Base-by-base conservation (phyloP, 164 flowering plant species). In the Echeveria elegans region DNA sequence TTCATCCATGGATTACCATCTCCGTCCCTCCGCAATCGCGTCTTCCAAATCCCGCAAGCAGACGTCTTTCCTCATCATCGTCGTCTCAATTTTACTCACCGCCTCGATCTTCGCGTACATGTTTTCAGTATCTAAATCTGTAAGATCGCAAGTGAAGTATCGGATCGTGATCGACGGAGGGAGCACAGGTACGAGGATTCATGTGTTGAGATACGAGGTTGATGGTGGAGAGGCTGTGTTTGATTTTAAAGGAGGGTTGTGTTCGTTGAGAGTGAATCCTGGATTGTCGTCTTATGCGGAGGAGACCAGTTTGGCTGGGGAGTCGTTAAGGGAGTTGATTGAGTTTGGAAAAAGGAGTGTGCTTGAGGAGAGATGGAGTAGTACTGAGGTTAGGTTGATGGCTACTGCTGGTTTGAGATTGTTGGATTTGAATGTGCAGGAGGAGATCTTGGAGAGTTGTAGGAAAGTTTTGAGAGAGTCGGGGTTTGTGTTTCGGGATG, bases 381-480 rank as follows among this genome's bases (percentile, higher is more conserved):
- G 75, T 52, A 91, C 94, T 7, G 94, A 94, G 72, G 71, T 94
- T 69, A 79, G 89, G 76, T 74, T 94, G 16, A 89, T 94, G 99
- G 96, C 96, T 0, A 94, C 99, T 15, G 99, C 99, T 5, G 99
- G 99, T 31, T 32, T 94, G 81, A 48, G 99, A 74, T 62, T 82
- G 80, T 75, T 94, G 53, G 82, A 79, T 48, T 50, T 63, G 61
- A 71, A 45, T 12, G 86, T 74, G 56, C 92, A 82, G 73, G 85
- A 84, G 19, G 65, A 70, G 77, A 85, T 94, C 53, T 66, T 94
- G 80, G 87, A 88, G 37, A 76, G 82, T 0, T 88, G 96, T 71
- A 72, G 94, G 64, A 67, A 65, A 66, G 85, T 81, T 59, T 65
- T 94, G 68, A 77, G 85, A 65, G 38, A 45, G 10, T 89, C 97